Base-by-base conservation (phyloP, 805 yeast species). In the Wickerhamomyces strasburgensis region DNA sequence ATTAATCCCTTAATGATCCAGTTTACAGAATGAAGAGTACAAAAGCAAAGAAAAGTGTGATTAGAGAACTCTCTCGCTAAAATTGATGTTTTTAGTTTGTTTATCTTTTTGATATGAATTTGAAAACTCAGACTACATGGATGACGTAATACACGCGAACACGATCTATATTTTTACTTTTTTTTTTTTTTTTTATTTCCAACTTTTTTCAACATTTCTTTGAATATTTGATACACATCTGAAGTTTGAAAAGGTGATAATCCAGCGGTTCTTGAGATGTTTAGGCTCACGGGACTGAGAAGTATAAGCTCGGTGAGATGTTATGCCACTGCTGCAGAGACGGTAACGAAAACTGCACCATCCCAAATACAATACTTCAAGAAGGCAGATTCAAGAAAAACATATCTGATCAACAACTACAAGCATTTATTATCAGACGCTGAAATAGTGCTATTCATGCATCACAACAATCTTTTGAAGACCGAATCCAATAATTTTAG, bases 401-500 rank as follows among this genome's bases (percentile, higher is more conserved):
- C 97, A 0, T 88, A 78, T 50, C 67, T 90, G 45, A 68, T 90
- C 44, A 96, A 90, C 60, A 67, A 74, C 47, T 90, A 90, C 68
- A 75, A 85, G 43, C 64, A 80, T 44, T 58, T 87, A 44, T 71
- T 87, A 64, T 78, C 80, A 39, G 66, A 62, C 19, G 77, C 78
- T 57, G 79, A 85, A 27, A 78, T 89, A 31, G 68, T 89, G 11
- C 68, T 90, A 38, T 79, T 85, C 48, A 75, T 80, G 5, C 98
- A 93, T 64, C 90, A 86, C 65, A 86, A 87, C 58, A 88, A 88
- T 57, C 62, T 89, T 48, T 59, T 74, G 39, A 80, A 85, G 48
- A 51, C 61, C 11, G 98, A 93, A 46, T 79, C 83, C 55, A 73
- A 71, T 40, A 63, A 55, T 25, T 68, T 81, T 46, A 74, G 96